A percentile compares a stretch with the other conserved stretches of the same genome.
phyloP scores from a whole-genome alignment of 2,329 filamentous ascomycete species.

The Ophiocordyceps camponoti-saundersi region DNA sequence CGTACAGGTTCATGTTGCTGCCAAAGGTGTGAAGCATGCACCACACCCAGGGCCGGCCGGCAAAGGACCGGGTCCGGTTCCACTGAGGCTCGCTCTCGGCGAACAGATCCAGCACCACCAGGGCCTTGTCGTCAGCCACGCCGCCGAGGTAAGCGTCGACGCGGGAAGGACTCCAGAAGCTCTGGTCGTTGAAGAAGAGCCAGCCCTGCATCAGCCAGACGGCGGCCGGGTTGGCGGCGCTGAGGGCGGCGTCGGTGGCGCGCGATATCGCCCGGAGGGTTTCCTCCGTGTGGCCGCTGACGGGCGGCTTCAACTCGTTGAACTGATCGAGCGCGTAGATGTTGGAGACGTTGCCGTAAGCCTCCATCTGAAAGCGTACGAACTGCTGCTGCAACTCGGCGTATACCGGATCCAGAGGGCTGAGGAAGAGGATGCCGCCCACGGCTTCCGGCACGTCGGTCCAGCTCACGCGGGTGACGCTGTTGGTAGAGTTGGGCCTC shows the following conservation, averaged over 20 bases:
- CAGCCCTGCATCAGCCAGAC: constrained; percentile 36
- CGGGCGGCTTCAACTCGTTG: constrained; percentile 31
- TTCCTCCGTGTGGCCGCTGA: constrained; percentile 25
- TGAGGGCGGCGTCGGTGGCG: constrained; percentile 28
- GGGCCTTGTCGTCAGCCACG: constrained; percentile 22
- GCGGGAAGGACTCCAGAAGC: constrained; percentile 25
- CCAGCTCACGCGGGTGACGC: constrained; percentile 27
- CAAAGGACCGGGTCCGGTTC: constrained; percentile 30
- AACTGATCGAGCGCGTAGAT: constrained; percentile 35
- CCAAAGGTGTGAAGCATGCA: constrained; percentile 33
- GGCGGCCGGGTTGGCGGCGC: constrained; percentile 26
- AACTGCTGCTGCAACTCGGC: constrained; percentile 25
- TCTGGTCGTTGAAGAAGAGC: constrained; percentile 25
- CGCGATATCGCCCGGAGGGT: constrained; percentile 1
- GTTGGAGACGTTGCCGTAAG: constrained; percentile 28
- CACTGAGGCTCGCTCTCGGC: constrained; percentile 31
- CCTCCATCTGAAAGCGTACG: constrained; percentile 24
- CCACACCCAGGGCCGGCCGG: constrained; percentile 36
- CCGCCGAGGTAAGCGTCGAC: constrained; percentile 31
- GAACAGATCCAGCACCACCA: constrained; percentile 33
- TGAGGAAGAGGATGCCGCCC: constrained; percentile 28
- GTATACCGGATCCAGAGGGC: constrained; percentile 26
- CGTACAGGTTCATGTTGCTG: constrained; percentile 30
- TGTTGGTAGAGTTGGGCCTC: constrained; percentile 22
- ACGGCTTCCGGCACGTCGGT: constrained; percentile 13